These are phyloP conservation scores for Vachellia collinsii DNA, from an alignment of 306 rosid genomes.

Conservation along the genomic window DNA sequence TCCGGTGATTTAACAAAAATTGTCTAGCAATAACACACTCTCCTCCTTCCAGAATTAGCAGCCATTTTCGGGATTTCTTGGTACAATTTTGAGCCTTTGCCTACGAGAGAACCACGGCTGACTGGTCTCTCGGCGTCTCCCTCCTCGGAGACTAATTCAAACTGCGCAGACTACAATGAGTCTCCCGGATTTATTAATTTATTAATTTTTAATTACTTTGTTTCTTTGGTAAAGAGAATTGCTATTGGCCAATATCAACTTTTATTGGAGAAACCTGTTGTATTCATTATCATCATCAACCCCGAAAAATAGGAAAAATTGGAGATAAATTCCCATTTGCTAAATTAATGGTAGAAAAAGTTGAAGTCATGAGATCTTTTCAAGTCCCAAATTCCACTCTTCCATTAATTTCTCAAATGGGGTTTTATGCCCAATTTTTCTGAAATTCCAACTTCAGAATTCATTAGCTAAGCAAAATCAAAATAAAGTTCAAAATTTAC, in stretches of 20 bases:
- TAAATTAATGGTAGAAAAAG: no score
- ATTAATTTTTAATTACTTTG: no score
- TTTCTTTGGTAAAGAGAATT: no score
- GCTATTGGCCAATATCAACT: no score
- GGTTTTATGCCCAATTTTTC: no score
- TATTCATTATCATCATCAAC: background rate
- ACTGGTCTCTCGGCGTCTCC: background rate
- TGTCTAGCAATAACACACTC: background rate
- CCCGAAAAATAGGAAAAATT: no score
- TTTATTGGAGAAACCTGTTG: no score
- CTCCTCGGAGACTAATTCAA: background rate
- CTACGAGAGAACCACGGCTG: background rate
- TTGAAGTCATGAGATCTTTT: no score
- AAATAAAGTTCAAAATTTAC: background rate
- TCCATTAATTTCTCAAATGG: no score
- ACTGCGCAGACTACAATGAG: background rate
- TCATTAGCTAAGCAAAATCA: no score
- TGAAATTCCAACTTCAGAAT: background rate
- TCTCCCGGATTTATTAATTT: background rate
- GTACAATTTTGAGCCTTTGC: background rate
- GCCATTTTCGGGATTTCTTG: background rate
- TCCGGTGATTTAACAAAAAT: background rate
- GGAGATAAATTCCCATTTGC: no score
- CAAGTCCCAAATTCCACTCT: no score
- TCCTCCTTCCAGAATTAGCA: slow-evolving; percentile 5